Evolutionary conservation across 129 eudicot species (phyloP).

Genomic region (Ambrosia trifida): DNA sequence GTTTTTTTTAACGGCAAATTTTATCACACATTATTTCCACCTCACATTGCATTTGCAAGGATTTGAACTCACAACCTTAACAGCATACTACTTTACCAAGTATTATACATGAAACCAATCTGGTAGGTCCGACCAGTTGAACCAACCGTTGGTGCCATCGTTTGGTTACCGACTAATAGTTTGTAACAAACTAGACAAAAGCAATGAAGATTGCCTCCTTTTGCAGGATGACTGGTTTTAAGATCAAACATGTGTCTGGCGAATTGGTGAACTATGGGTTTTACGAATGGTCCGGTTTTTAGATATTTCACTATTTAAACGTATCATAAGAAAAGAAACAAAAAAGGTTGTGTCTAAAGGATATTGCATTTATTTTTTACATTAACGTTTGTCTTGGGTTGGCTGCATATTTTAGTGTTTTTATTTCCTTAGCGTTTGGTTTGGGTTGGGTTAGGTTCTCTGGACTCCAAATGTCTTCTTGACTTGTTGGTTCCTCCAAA

Average conservation of each 20-base stretch:
- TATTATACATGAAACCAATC: background rate
- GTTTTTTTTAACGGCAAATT: no score
- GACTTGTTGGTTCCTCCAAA: conserved; percentile 16
- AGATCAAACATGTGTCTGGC: background rate
- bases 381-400: conserved; percentile 14
- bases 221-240: background rate
- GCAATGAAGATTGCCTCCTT: background rate
- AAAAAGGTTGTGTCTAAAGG: background rate
- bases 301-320: no score
- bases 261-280: no score
- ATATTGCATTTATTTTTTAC: background rate
- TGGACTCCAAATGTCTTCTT: conserved; percentile 8
- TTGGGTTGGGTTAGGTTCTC: conserved; percentile 11
- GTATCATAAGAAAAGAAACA: background rate
- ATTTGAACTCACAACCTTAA: no score
- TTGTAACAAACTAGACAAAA: background rate
- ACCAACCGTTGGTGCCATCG: no score
- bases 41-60: no score
- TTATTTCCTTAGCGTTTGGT: background rate
- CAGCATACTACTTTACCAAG: no score
- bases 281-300: no score
- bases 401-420: background rate
- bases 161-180: background rate
- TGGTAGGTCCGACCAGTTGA: background rate
- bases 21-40: no score